Conservation (phyloP, 2,329 filamentous ascomycete genomes). For the Mycosphaerella sp. region DNA sequence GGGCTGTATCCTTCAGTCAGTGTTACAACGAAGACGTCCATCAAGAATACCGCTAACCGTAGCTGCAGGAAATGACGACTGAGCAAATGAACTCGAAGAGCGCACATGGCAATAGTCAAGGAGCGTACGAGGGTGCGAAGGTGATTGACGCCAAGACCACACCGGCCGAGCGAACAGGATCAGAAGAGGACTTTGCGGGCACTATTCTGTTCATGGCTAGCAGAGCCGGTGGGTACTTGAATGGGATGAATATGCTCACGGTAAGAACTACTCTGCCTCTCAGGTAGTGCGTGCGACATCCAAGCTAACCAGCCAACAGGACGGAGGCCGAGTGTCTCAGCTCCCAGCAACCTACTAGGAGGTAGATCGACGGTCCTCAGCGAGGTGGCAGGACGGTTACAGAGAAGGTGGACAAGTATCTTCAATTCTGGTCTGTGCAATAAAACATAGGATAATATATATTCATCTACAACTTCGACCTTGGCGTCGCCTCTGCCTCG, state of each 20-base stretch:
- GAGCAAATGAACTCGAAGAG: conserved; percentile 15
- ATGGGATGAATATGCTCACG: conserved; percentile 55
- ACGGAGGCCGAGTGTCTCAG: too few relatives aligned
- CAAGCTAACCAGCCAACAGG: too few relatives aligned
- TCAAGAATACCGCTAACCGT: neutral
- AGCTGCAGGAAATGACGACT: conserved; percentile 26
- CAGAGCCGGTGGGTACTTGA: conserved; percentile 58
- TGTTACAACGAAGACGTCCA: neutral
- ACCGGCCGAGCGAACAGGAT: conserved; percentile 55
- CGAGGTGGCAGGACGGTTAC: too few relatives aligned
- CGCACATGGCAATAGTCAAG: conserved; percentile 18
- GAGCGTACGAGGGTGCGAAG: conserved; percentile 47
- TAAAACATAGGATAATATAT: neutral
- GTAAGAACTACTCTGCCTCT: conserved; percentile 26
- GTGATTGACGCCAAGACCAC: conserved; percentile 41
- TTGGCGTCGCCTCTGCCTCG: conserved; percentile 38
- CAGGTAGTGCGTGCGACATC: too few relatives aligned
- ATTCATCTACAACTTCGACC: conserved; percentile 44
- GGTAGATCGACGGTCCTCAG: too few relatives aligned
- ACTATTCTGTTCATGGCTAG: conserved; percentile 60
- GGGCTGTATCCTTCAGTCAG: conserved; percentile 24
- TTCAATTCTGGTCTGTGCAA: neutral
- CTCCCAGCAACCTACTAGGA: too few relatives aligned
- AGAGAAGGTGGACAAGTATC: too few relatives aligned
- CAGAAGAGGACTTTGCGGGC: conserved; percentile 58